phyloP scores from a whole-genome alignment of 108 stramenopile species.

The Thalassiosira profunda region DNA sequence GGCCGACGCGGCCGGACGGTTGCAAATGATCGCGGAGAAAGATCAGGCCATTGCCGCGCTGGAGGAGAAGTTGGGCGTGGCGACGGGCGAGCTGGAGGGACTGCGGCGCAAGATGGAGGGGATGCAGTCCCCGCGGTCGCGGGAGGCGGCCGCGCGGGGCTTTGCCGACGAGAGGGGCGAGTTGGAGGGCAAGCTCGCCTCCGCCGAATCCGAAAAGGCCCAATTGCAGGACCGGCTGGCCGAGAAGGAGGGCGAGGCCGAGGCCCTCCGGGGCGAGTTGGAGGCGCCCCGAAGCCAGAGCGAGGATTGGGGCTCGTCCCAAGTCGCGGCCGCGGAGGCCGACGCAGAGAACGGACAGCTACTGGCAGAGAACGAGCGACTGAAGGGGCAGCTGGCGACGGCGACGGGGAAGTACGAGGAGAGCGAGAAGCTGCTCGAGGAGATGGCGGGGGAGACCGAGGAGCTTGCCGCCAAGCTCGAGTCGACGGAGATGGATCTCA shows the following conservation, averaged over 20 bases:
- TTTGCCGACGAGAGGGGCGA: background rate
- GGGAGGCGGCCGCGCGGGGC: constrained; percentile 5
- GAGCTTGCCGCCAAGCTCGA: constrained; percentile 17
- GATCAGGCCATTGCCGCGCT: background rate
- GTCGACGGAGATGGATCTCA: constrained; percentile 4
- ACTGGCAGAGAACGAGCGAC: constrained; percentile 13
- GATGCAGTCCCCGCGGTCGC: constrained; percentile 8
- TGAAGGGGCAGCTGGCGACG: background rate
- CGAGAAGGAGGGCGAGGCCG: constrained; percentile 3
- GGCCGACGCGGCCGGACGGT: too few relatives aligned
- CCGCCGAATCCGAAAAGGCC: constrained; percentile 11
- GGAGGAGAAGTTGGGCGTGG: constrained; percentile 7
- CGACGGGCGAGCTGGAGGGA: background rate
- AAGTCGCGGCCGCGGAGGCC: constrained; percentile 16
- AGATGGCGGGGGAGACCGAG: constrained; percentile 34
- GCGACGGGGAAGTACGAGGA: constrained; percentile 6
- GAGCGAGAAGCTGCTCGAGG: constrained; percentile 13
- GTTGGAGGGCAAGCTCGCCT: constrained; percentile 7
- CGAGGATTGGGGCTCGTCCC: constrained; percentile 27
- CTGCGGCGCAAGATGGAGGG: constrained; percentile 15
- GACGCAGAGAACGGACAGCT: constrained; percentile 5
- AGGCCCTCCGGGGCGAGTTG: constrained; percentile 27
- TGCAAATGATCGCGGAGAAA: background rate
- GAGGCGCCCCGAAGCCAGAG: constrained; percentile 35
- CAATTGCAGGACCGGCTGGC: constrained; percentile 9